phyloP scores from a whole-genome alignment of 208 protist species.

The Leptomonas seymouri region DNA sequence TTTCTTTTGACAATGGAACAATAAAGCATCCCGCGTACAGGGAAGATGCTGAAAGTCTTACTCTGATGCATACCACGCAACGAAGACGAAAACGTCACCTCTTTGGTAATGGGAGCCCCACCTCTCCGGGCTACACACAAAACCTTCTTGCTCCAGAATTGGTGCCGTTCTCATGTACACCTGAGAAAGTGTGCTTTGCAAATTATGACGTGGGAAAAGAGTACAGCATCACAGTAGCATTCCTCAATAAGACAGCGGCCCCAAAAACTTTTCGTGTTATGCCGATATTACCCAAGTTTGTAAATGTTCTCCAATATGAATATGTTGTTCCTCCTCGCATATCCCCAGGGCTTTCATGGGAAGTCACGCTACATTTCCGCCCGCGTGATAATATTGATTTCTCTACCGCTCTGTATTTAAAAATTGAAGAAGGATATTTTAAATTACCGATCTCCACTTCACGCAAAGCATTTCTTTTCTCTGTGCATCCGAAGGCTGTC shows the following conservation, averaged over 20 bases:
- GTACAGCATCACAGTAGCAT: slow-evolving; percentile 53
- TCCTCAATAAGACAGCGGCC: slow-evolving; percentile 80
- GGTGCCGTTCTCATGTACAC: slow-evolving; percentile 42
- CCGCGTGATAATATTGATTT: slow-evolving; percentile 73
- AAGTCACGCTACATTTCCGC: slow-evolving; percentile 60
- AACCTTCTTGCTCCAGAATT: slow-evolving; percentile 18
- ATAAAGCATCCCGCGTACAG: slow-evolving; percentile 63
- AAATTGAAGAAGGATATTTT: slow-evolving; percentile 69
- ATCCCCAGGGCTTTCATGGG: slow-evolving; percentile 80
- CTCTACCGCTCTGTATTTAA: slow-evolving; percentile 56
- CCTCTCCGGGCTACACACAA: slow-evolving; percentile 16
- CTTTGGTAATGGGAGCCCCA: slow-evolving; percentile 6
- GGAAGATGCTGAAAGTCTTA: slow-evolving; percentile 19
- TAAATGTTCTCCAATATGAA: slow-evolving; percentile 55
- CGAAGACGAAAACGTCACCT: slow-evolving; percentile 21
- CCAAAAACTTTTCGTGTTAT: slow-evolving; percentile 81
- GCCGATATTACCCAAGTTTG: slow-evolving; percentile 65
- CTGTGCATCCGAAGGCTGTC: slow-evolving; percentile 38
- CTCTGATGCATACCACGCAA: not conserved
- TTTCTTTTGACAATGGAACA: slow-evolving; percentile 64
- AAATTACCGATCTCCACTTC: slow-evolving; percentile 55
- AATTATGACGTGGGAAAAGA: slow-evolving; percentile 84
- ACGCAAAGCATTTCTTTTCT: slow-evolving; percentile 55
- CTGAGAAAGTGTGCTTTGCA: slow-evolving; percentile 60
- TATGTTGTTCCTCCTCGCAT: slow-evolving; percentile 78